Conservation (phyloP, 2,329 filamentous ascomycete species). For the Fusarium incarnatum region DNA sequence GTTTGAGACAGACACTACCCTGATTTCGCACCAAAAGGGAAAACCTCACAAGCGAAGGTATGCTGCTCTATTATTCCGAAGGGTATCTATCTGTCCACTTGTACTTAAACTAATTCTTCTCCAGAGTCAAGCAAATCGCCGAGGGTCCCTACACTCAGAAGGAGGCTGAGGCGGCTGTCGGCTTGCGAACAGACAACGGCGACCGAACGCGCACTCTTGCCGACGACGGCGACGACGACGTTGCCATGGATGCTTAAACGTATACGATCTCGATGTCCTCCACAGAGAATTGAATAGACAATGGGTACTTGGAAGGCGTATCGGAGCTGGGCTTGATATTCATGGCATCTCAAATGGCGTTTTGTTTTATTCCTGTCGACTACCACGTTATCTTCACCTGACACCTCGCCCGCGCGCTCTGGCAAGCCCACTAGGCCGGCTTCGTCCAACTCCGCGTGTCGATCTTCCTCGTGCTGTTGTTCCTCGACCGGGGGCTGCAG, state of each 20-base stretch:
- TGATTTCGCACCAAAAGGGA: slow-evolving; percentile 80
- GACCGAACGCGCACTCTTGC: slow-evolving; percentile 26
- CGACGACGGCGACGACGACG: slow-evolving; percentile 41
- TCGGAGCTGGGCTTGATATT: slow-evolving; percentile 22
- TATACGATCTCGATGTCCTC: slow-evolving; percentile 14
- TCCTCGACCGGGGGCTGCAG: slow-evolving; percentile 56
- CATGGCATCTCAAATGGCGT: slow-evolving; percentile 31
- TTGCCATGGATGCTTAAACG: slow-evolving; percentile 52
- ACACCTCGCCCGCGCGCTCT: slow-evolving; percentile 60
- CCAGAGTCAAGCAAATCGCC: slow-evolving; percentile 81
- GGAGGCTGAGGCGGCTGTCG: slow-evolving; percentile 83
- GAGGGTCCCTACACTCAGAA: slow-evolving; percentile 90
- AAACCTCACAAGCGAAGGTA: slow-evolving; percentile 93
- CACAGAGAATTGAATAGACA: not conserved
- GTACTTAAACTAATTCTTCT: slow-evolving; percentile 36
- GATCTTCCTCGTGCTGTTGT: slow-evolving; percentile 50
- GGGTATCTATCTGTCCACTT: slow-evolving; percentile 9
- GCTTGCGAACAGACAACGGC: slow-evolving; percentile 75
- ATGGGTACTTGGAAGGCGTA: slow-evolving; percentile 7
- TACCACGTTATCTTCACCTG: slow-evolving; percentile 51
- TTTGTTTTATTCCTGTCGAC: slow-evolving; percentile 21
- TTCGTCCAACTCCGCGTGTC: slow-evolving; percentile 46
- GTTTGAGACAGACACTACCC: slow-evolving; percentile 87
- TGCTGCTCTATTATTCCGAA: slow-evolving; percentile 12
- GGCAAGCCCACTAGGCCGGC: slow-evolving; percentile 60